Percentiles rank a stretch among this genome's conserved stretches.
These are phyloP conservation scores for Globisporangium paddicum DNA, from an alignment of 352 stramenopile genomes.

Conservation along the genomic window DNA sequence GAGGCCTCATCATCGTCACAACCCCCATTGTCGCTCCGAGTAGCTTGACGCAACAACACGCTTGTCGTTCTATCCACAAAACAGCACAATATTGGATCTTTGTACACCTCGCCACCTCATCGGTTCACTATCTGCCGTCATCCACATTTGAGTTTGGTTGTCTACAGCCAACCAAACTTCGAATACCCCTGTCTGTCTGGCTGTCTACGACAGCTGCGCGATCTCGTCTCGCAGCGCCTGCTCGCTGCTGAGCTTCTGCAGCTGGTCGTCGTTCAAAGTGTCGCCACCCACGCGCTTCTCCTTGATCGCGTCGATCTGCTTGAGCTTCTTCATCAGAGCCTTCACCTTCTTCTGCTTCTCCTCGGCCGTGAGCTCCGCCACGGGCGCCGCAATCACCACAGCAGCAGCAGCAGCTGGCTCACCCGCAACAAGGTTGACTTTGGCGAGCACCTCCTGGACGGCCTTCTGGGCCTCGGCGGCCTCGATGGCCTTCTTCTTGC, in stretches of 20 bases:
- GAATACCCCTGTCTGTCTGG: background rate
- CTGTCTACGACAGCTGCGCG: conserved; percentile 36
- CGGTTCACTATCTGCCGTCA: background rate
- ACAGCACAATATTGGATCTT: background rate
- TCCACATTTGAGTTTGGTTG: background rate
- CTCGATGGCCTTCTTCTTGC: conserved; percentile 85
- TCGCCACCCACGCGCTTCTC: conserved; percentile 66
- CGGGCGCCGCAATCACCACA: conserved; percentile 6
- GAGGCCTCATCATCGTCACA: too few species aligned
- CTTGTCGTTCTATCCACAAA: background rate
- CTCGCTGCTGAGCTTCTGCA: conserved; percentile 72
- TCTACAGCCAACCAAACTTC: background rate
- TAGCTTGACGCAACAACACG: too few species aligned
- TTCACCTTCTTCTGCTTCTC: conserved; percentile 88
- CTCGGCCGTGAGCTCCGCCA: conserved; percentile 46
- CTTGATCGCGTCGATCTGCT: conserved; percentile 86
- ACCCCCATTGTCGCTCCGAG: too few species aligned
- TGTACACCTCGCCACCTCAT: background rate
- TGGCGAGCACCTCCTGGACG: conserved; percentile 53
- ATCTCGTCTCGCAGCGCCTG: conserved; percentile 64
- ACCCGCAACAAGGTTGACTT: conserved; percentile 20
- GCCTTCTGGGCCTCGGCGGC: conserved; percentile 59
- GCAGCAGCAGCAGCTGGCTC: conserved; percentile 2
- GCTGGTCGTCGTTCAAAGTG: conserved; percentile 74
- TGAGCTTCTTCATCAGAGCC: conserved; percentile 80